Evolutionary conservation across 768 basidiomycete species (phyloP).

Genomic region (Tricholoma furcatifolium): DNA sequence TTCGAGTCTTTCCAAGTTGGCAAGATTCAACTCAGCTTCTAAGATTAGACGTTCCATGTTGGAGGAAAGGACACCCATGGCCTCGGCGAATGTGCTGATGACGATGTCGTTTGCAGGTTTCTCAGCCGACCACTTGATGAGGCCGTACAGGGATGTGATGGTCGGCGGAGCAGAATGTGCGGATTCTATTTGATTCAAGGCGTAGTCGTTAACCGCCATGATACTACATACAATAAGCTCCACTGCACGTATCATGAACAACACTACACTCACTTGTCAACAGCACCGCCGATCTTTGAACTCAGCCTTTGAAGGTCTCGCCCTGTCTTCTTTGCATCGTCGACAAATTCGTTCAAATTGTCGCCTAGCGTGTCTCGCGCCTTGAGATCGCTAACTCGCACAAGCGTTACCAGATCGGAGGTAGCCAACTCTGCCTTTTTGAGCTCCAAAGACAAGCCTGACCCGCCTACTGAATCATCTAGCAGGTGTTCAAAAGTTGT

Average conservation of each 20-base stretch:
- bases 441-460: constrained; percentile 62
- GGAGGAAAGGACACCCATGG: constrained; percentile 58
- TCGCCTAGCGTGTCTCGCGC: constrained; percentile 58
- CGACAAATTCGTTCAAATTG: constrained; percentile 50
- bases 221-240: constrained; percentile 41
- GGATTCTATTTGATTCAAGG: constrained; percentile 53
- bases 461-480: constrained; percentile 56
- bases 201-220: constrained; percentile 73
- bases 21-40: constrained; percentile 61
- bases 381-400: constrained; percentile 60
- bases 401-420: constrained; percentile 60
- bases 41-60: constrained; percentile 56
- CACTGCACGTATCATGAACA: not conserved
- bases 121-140: constrained; percentile 39
- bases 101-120: constrained; percentile 44
- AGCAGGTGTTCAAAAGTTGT: constrained; percentile 62
- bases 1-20: constrained; percentile 62
- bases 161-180: constrained; percentile 35
- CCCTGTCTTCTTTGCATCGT: constrained; percentile 60
- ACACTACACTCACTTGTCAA: constrained; percentile 59
- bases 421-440: constrained; percentile 81
- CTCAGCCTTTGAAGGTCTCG: constrained; percentile 60
- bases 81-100: constrained; percentile 51
- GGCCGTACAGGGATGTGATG: constrained; percentile 29
- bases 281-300: constrained; percentile 68